Evolutionary conservation across 2,329 filamentous ascomycete species (phyloP), one percentile per base, ranked within the genome.

Genomic region (Leptosphaerulina australis): DNA sequence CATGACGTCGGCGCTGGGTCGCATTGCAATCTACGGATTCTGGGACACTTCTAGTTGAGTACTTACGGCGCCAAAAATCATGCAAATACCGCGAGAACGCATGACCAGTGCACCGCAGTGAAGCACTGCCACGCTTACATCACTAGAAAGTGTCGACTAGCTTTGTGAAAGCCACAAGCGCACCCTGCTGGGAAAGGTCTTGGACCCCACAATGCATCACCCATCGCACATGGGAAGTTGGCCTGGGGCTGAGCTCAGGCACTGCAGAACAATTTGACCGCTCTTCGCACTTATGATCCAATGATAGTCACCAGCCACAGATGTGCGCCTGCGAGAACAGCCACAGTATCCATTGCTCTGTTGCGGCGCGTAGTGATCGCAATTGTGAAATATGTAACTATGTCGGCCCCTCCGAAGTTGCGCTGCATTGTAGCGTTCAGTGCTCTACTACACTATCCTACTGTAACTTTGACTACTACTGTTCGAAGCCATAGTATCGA

Each of bases 41-140:
- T 37, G 37, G 48, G 46, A 29, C 37, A 22, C 14, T 18, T 26
- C 34, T 15, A 14, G 12, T 26, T 8, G 33, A 31, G 26, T 37
- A 43, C 12, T 33, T 26, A 10, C 9, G 21, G 28, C 28, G 33
- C 28, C 48, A 43, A 26, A 25, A 25, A 37, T 25, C 31, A 46
- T 43, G 41, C 48, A 33, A 51, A 51, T 31, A 37, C 41, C 48
- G 41, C 41, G 36, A 51, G 48, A 51, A 51, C 48, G 48, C 41
- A 51, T 51, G 48, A 51, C 48, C 48, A 46, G 30, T 51, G 48
- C 48, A 20, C 41, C 36, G 48, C 48, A 45, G 30, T 36, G 33
- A 15, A 33, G 48, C 48, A 51, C 48, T 41, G 48, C 48, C 48
- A 45, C 41, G 30, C 33, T 46, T 21, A 37, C 30, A 29, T 44